Evolutionary conservation across 2,329 filamentous ascomycete species (phyloP), one percentile per base, ranked within the genome.

Genomic region (Arthrocladium fulminans): DNA sequence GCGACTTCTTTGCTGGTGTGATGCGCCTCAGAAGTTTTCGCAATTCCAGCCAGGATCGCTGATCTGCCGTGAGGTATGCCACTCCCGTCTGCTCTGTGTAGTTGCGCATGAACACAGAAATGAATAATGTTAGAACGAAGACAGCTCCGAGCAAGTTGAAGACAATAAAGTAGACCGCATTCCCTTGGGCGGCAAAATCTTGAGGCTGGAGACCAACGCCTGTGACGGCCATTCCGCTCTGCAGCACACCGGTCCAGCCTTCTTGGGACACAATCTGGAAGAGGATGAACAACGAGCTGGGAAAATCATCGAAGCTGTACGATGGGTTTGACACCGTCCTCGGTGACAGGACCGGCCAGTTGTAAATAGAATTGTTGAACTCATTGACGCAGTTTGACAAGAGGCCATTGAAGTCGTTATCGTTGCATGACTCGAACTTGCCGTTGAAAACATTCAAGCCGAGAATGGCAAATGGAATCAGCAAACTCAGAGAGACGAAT

Each of bases 211-310:
- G 73, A 51, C 82, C 86, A 25, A 73, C 71, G 2, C 86, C 88
- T 1, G 83, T 89, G 55, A 97, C 92, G 25, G 81, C 79, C 70
- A 94, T 86, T 1, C 83, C 84, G 27, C 79, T 77, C 71, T 86
- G 89, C 63, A 92, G 86, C n/a, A 95, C 88, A 63, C 95, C 88
- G 9, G 83, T 82, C 92, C 94, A 98, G 27, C 92, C 92, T 73
- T 98, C 94, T 66, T 98, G 92, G 45, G 90, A 97, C 35, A 97
- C 90, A 67, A 98, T 96, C 65, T 97, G 89, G 70, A 96, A 98
- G 51, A 98, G 84, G 53, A 94, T 94, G 70, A 97, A 97, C 27
- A 98, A 74, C 0, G 90, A 85, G 47, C 86, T 79, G n/a, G 84
- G 86, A 60, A 98, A 98, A 62, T 94, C 85, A 65, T 98, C 92